phyloP scores from a whole-genome alignment of 805 yeast genomes.

The Wickerhamiella australiensis region DNA sequence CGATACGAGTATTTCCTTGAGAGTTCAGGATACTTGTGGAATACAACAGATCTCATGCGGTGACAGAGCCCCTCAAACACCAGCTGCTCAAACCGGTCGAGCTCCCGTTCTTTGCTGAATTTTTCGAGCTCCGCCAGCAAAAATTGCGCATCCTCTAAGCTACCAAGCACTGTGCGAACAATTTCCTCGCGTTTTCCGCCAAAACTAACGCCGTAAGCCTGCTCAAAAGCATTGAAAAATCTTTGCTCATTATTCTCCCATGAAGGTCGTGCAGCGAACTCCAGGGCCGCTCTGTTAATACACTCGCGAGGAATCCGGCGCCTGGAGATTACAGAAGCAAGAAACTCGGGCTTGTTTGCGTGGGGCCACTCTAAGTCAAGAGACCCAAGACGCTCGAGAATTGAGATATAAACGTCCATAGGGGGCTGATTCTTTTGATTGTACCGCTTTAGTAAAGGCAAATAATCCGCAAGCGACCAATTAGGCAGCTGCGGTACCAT shows the following conservation, averaged over 20 bases:
- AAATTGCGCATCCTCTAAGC: not conserved
- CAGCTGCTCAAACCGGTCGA: slow-evolving; percentile 2
- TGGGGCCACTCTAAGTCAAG: slow-evolving; percentile 1
- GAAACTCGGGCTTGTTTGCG: not conserved
- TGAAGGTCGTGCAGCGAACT: not conserved
- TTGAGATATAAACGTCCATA: slow-evolving; percentile 2
- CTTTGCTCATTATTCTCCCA: slow-evolving; percentile 1
- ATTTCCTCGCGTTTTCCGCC: not conserved
- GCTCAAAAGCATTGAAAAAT: not conserved
- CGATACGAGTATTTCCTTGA: not conserved
- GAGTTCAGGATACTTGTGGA: not conserved
- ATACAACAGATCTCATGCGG: not conserved
- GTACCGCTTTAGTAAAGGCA: not conserved
- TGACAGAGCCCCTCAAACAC: not conserved
- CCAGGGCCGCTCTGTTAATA: not conserved
- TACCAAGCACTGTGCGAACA: not conserved
- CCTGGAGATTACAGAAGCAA: not conserved
- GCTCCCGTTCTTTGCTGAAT: not conserved
- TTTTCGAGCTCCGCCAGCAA: not conserved
- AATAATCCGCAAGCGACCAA: not conserved
- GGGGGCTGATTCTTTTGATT: not conserved
- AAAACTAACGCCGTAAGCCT: not conserved
- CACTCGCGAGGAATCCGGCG: not conserved
- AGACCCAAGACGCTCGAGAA: not conserved
- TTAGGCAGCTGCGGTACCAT: not conserved